Base-by-base conservation (phyloP, 2,329 filamentous ascomycete species). In the Neonectria sp. region DNA sequence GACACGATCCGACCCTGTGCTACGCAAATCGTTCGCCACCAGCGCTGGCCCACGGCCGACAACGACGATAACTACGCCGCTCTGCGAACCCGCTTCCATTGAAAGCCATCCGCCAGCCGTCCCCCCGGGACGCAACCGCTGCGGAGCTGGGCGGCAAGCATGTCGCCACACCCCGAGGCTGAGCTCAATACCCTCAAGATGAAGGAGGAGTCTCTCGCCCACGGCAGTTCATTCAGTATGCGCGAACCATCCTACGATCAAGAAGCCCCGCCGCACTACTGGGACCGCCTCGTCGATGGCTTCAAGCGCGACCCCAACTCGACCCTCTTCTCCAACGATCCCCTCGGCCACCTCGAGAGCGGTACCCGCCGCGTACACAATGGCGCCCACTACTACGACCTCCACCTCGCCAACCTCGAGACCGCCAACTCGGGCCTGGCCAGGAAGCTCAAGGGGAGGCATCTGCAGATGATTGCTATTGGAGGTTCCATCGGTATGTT, bases 381-480 rank as follows among this genome's bases (percentile, higher is more conserved):
- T 68, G 82, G 81, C 61, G 74, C 81, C 2, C 85, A 88, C 64
- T 87, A 87, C 76, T 90, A 86, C 72, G 88, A 90, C 74, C 71
- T 90, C 58, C 85, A 84, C 31, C 81, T 82, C 73, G 90, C 88
- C 55, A 87, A 93, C 77, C 82, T 94, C 71, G 91, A 95, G 77
- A 95, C 94, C 2, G 92, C 93, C 4, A 87, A 91, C 71, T 92
- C 93, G 52, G 90, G 92, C 8, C 86, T 98, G 57, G 90, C 92
- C 57, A 87, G 95, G 76, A 91, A 90, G 79, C 82, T 97, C 73
- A 96, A 97, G 82, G 90, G 91, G 24, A 88, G 95, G 55, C 95
- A 98, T 84, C 79, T 98, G 78, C 95, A 98, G 84, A 98, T 98
- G 95, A 98, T 98, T 85, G 95, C 95, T 15, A 97, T 98, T 73